phyloP scores from a whole-genome alignment of 495 filamentous ascomycete species.

The Penicillium nucicola region DNA sequence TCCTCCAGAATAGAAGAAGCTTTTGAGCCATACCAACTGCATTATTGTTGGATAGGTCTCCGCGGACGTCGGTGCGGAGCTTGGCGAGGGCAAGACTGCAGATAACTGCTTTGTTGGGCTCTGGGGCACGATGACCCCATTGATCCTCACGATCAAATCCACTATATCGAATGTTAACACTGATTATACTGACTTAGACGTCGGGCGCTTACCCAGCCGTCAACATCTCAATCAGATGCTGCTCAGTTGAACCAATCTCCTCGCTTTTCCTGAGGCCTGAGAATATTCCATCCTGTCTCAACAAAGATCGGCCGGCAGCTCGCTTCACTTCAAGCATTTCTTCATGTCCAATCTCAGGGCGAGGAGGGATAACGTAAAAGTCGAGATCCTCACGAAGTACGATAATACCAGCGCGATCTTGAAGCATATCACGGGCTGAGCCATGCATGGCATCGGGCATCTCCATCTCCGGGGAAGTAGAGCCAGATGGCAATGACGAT shows the following conservation, averaged over 20 bases:
- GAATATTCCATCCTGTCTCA: conserved; percentile 94
- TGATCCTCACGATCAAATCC: conserved; percentile 93
- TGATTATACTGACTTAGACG: conserved; percentile 4
- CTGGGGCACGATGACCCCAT: conserved; percentile 94
- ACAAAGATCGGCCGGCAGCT: conserved; percentile 79
- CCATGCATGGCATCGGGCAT: conserved; percentile 66
- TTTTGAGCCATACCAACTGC: conserved; percentile 98
- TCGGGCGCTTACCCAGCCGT: conserved; percentile 77
- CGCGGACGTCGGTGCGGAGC: conserved; percentile 85
- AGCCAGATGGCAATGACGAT: conserved; percentile 58
- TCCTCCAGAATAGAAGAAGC: conserved; percentile 95
- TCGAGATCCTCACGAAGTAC: conserved; percentile 95
- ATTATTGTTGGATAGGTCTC: conserved; percentile 72
- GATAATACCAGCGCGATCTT: conserved; percentile 94
- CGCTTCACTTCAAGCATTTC: conserved; percentile 98
- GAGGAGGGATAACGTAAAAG: conserved; percentile 95
- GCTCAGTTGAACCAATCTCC: conserved; percentile 93
- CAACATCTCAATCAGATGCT: conserved; percentile 99
- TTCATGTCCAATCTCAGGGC: conserved; percentile 72
- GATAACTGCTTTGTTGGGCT: conserved; percentile 97
- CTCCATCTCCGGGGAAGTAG: conserved; percentile 57
- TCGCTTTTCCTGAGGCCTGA: conserved; percentile 92
- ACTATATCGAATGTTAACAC: conserved; percentile 41
- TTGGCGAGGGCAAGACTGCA: conserved; percentile 92
- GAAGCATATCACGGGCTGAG: conserved; percentile 72